Base-by-base conservation (phyloP, 345 rosid genomes). In the Schrenkiella parvula region DNA sequence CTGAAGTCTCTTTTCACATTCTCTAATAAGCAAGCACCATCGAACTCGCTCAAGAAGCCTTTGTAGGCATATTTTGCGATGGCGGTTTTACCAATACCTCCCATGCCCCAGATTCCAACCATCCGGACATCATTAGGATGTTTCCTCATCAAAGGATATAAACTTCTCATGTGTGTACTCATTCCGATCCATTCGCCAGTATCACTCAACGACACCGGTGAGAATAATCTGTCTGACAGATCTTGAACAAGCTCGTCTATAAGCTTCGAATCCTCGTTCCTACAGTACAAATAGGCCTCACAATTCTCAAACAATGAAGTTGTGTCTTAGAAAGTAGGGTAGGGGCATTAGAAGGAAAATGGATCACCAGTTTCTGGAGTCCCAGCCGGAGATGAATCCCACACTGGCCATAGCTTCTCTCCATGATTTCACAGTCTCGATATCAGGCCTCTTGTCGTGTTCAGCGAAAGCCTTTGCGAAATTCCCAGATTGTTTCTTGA, bases 61-160 rank as follows among this genome's bases (percentile, higher is more conserved):
- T 78, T 74, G 47, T 54, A 80, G 3, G 83, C 42, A 25, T 69
- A 77, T 54, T 67, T 70, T 12, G 93, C 85, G 4, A 84, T 64
- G 19, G 88, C 80, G 17, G 87, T 87, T 64, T 84, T 87, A 0
- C 91, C 92, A 6, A 81, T 74, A 4, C 92, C 88, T 14, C 83
- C 81, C 78, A 81, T 79, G 1, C 88, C 89, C 74, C 77, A 73
- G 13, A 85, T 69, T 8, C 88, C 88, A 10, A 81, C 8, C 47
- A 70, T 69, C 14, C 41, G 70, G 22, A 77, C 64, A 62, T 76
- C 81, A 4, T 6, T 8, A 6, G 35, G 18, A 0, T 35, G 65
- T 2, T 17, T 13, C 1, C 39, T 1, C 48, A 87, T 17, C 12
- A 74, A 10, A 10, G 72, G 72, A 23, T 53, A 21, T 12, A 85